Evolutionary conservation across 176 grass and related monocot genomes (phyloP).

Genomic region (Carex cristatella): DNA sequence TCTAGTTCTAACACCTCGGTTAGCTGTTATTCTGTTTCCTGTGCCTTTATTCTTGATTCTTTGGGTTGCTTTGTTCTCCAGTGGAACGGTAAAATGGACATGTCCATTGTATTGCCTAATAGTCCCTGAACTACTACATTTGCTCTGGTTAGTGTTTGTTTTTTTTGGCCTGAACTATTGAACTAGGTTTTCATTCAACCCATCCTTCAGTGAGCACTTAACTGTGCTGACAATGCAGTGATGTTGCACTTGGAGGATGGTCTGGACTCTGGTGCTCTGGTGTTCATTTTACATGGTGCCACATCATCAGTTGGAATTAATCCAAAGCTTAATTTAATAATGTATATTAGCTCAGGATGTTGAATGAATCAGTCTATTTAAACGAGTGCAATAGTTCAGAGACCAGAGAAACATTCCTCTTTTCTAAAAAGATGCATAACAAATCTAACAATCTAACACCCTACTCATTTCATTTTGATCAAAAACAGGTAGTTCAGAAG

Average conservation of each 20-base stretch:
- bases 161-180: neutral
- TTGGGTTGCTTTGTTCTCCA: no score
- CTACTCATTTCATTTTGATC: neutral
- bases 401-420: neutral
- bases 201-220: neutral
- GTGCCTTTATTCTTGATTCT: no score
- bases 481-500: slow-evolving; percentile 82
- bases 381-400: no score
- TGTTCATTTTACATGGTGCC: neutral
- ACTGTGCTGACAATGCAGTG: neutral
- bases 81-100: no score
- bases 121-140: neutral
- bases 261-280: no score
- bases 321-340: neutral
- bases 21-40: no score
- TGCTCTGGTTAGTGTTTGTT: neutral
- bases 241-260: neutral
- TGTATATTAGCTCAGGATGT: neutral
- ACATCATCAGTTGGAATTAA: neutral
- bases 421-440: neutral
- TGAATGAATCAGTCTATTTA: neutral
- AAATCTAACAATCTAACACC: neutral
- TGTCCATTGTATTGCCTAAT: no score
- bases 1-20: no score
- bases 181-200: neutral